phyloP scores from a whole-genome alignment of 176 grass and related monocot genomes.

The Oryza officinalis region DNA sequence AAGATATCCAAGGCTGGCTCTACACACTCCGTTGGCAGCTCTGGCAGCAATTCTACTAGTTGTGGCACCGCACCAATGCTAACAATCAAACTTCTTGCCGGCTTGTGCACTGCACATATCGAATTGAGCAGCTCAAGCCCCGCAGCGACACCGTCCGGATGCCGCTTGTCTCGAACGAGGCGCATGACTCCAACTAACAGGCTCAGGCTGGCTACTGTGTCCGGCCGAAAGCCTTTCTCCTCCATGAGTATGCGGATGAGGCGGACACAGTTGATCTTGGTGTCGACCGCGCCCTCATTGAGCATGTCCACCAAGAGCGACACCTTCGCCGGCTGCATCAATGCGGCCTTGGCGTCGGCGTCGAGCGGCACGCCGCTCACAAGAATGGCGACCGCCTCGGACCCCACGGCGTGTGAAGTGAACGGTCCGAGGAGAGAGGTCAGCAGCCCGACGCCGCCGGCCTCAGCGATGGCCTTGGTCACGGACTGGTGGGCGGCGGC shows the following conservation, averaged over 20 bases:
- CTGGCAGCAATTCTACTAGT: constrained; percentile 70
- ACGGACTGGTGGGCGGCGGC: constrained; percentile 61
- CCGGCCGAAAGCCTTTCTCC: constrained; percentile 81
- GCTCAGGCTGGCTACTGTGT: constrained; percentile 85
- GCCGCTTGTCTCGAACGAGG: constrained; percentile 71
- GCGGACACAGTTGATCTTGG: constrained; percentile 82
- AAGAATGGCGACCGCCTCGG: constrained; percentile 85
- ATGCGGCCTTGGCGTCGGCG: constrained; percentile 56
- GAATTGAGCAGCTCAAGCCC: constrained; percentile 73
- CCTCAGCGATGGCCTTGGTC: constrained; percentile 63
- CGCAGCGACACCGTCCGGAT: constrained; percentile 44
- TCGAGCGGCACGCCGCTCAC: constrained; percentile 65
- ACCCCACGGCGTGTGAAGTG: constrained; percentile 84
- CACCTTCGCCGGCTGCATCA: constrained; percentile 91
- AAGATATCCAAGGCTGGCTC: constrained; percentile 72
- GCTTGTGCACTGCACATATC: constrained; percentile 60
- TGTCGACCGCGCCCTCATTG: constrained; percentile 80
- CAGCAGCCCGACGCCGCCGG: constrained; percentile 56
- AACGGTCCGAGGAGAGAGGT: constrained; percentile 82
- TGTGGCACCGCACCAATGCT: constrained; percentile 73
- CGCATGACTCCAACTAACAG: constrained; percentile 78
- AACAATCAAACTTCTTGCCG: constrained; percentile 56
- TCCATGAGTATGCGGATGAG: constrained; percentile 82
- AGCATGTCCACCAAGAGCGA: constrained; percentile 91
- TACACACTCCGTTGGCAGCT: constrained; percentile 52